Base-by-base conservation (phyloP, 2,329 filamentous ascomycete genomes). In the Diaporthe eres region DNA sequence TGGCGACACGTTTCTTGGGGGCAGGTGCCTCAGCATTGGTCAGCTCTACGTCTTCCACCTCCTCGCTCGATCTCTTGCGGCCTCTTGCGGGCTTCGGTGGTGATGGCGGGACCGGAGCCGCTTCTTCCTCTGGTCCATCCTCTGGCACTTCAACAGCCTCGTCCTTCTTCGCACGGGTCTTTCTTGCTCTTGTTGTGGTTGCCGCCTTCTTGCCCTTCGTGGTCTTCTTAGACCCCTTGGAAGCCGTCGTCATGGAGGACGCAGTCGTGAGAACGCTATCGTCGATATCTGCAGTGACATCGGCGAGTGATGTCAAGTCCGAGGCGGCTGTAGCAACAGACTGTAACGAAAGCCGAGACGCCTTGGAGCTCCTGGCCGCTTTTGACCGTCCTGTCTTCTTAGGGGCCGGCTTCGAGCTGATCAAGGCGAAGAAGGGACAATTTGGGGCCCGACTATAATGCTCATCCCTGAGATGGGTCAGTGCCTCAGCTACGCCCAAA, bases 341-440 rank as follows among this genome's bases (percentile, higher is more conserved):
- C 78, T 92, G 91, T 7, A 86, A 85, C 1, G 92, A 94, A 19
- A 90, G 82, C 47, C 94, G 90, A 4, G 94, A 94, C 12, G 89
- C 88, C 82, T 95, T 96, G 31, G 95, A 97, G 60, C 88, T 84
- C 77, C 89, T 85, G 19, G 84, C 90, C 83, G 81, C 85, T 82
- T 87, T 93, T 86, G 84, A 88, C 85, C 81, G 88, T 67, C 83
- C 82, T 15, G 88, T 83, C 78, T 90, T 89, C 85, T 93, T 93
- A 39, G 89, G 86, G 42, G 85, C 82, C 79, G 86, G 88, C 80
- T 90, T 85, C 80, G 89, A 88, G 80, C 87, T 90, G 37, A 90
- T 88, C 39, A 98, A 90, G 1, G 87, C 85, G 81, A 98, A 98
- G 86, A 98, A 98, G 19, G 92, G 88, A 82, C 97, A 99, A 34